A percentile compares a stretch with the other conserved stretches of the same genome.
These are phyloP conservation scores for Lizanozyma gosingica DNA, from an alignment of 1,139 yeast genomes.

Conservation along the genomic window DNA sequence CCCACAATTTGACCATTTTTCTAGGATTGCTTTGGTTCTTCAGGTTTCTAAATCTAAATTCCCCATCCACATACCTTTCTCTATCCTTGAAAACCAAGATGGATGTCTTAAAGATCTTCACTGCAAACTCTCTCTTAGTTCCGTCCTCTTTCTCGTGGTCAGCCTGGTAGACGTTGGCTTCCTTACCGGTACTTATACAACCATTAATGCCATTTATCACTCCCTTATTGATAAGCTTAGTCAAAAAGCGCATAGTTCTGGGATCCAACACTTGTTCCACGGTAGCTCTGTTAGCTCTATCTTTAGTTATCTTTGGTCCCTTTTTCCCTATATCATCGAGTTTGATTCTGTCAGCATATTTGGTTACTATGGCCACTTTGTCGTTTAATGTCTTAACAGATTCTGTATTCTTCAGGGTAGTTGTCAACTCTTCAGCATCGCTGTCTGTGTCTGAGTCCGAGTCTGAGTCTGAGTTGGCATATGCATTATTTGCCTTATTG, in stretches of 20 bases:
- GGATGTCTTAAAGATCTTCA: constrained; percentile 92
- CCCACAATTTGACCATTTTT: constrained; percentile 97
- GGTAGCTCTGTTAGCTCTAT: constrained; percentile 90
- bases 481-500: constrained; percentile 2
- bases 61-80: constrained; percentile 94
- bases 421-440: not conserved
- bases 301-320: constrained; percentile 55
- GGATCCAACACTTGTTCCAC: constrained; percentile 96
- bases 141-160: constrained; percentile 49
- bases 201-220: constrained; percentile 82
- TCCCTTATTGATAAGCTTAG: constrained; percentile 76
- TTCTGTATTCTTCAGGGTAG: not conserved
- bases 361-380: constrained; percentile 52
- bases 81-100: constrained; percentile 93
- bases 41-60: constrained; percentile 79
- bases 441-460: constrained; percentile 8
- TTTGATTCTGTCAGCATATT: constrained; percentile 55
- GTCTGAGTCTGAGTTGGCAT: constrained; percentile 8
- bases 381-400: constrained; percentile 17
- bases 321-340: constrained; percentile 46
- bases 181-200: constrained; percentile 94
- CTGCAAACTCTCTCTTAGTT: constrained; percentile 58
- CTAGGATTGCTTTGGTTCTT: constrained; percentile 87
- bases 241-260: constrained; percentile 75
- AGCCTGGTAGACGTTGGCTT: constrained; percentile 96